Percentiles rank a stretch among this genome's conserved stretches.
Conservation (phyloP, 2,329 filamentous ascomycete genomes). For the Hypoxylon rubiginosum region DNA sequence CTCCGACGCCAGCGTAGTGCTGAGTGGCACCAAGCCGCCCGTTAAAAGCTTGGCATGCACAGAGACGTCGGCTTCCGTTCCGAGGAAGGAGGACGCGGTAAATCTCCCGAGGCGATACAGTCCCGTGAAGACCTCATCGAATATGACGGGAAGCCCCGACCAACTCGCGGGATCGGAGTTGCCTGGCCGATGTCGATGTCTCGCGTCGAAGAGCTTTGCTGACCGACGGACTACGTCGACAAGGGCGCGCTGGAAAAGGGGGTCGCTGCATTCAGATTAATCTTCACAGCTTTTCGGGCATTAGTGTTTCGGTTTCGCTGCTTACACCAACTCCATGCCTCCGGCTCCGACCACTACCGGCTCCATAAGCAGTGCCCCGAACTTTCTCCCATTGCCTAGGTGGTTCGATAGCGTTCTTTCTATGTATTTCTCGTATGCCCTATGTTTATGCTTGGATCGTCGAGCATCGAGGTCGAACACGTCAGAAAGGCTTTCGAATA, state of each 20-base stretch:
- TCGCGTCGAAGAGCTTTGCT: slow-evolving; percentile 65
- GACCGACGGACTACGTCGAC: slow-evolving; percentile 74
- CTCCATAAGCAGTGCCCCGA: slow-evolving; percentile 84
- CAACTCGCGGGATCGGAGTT: slow-evolving; percentile 59
- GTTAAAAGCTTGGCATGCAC: slow-evolving; percentile 89
- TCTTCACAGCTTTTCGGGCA: background rate
- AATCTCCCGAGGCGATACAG: slow-evolving; percentile 84
- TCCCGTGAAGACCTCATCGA: slow-evolving; percentile 91
- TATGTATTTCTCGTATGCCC: slow-evolving; percentile 73
- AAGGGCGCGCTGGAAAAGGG: slow-evolving; percentile 82
- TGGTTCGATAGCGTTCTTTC: slow-evolving; percentile 65
- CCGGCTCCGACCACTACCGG: slow-evolving; percentile 85
- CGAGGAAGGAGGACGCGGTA: slow-evolving; percentile 77
- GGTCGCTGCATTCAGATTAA: slow-evolving; percentile 68
- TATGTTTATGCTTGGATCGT: slow-evolving; percentile 58
- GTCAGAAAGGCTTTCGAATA: slow-evolving; percentile 64
- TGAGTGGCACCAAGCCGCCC: slow-evolving; percentile 82
- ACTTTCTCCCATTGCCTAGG: slow-evolving; percentile 69
- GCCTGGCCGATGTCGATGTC: background rate
- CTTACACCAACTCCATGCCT: slow-evolving; percentile 84
- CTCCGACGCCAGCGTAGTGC: slow-evolving; percentile 80
- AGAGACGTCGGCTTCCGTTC: slow-evolving; percentile 77
- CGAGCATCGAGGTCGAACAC: slow-evolving; percentile 72
- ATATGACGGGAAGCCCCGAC: slow-evolving; percentile 82
- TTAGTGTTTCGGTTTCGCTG: slow-evolving; percentile 30